Percentiles rank a stretch among this genome's conserved stretches.
These are phyloP conservation scores for Pythium monospermum DNA, from an alignment of 352 stramenopile species.

Conservation along the genomic window DNA sequence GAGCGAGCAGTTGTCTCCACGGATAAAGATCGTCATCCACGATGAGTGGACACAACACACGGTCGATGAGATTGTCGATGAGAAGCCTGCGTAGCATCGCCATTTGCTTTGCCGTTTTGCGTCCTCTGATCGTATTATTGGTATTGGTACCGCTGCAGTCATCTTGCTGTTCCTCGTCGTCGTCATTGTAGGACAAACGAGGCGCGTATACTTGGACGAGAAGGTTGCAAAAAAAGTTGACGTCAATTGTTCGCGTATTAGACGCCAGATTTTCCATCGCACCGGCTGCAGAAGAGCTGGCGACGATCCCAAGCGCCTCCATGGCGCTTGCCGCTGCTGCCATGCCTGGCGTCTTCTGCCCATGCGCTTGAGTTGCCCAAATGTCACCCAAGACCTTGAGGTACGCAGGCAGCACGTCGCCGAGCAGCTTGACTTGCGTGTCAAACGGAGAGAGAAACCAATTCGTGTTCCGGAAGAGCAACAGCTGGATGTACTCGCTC, in stretches of 20 bases:
- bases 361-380: background rate
- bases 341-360: conserved; percentile 11
- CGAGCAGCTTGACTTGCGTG: conserved; percentile 64
- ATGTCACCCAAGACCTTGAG: conserved; percentile 46
- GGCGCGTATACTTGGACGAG: conserved; percentile 61
- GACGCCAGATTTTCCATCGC: background rate
- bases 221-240: conserved; percentile 74
- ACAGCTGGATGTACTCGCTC: conserved; percentile 44
- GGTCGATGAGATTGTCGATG: conserved; percentile 65
- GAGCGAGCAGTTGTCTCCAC: conserved; percentile 64
- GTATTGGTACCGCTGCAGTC: too few relatives aligned
- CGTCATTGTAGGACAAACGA: conserved; percentile 21
- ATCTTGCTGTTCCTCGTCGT: conserved; percentile 10
- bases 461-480: conserved; percentile 75
- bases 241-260: conserved; percentile 32
- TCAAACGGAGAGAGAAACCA: conserved; percentile 79
- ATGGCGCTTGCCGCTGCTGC: conserved; percentile 15
- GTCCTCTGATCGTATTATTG: too few relatives aligned
- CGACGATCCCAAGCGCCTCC: conserved; percentile 18
- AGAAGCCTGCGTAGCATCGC: conserved; percentile 33
- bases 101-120: conserved; percentile 30
- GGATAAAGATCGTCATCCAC: conserved; percentile 28
- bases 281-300: background rate
- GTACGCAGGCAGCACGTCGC: conserved; percentile 55
- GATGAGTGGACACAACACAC: conserved; percentile 46